Base-by-base conservation (phyloP, 495 filamentous ascomycete species). In the Halenospora varia region DNA sequence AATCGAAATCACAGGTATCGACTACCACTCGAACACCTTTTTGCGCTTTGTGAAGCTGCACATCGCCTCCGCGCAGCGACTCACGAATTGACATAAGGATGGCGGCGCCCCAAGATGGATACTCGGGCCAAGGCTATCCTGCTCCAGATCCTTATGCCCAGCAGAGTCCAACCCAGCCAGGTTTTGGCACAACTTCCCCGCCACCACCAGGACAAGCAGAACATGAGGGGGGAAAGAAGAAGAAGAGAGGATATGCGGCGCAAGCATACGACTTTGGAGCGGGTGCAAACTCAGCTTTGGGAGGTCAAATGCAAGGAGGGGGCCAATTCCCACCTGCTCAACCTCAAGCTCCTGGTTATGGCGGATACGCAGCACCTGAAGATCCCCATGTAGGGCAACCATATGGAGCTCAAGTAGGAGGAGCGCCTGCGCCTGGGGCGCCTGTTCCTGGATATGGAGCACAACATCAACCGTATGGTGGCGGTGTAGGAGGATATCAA, bases 261-360 rank as follows among this genome's bases (percentile, higher is more conserved):
- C 87, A 92, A 69, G 93, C 92, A 4, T 98, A 93, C 70, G 95
- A 96, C 10, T 92, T 97, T 66, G 92, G 88, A 26, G 82, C 82
- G 25, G 94, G 94, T 62, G 89, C 88, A 65, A 98, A 98, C 82
- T 85, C 89, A 51, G 88, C 75, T 15, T 68, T 84, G 44, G 82
- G 80, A 59, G 81, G 78, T 48, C 84, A 87, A 66, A 69, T 68
- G 46, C 71, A 73, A 23, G 79, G 70, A 2, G 80, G 79, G 48
- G 79, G 74, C 55, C 26, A 46, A 48, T 63, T 59, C 29, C 63
- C 42, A 47, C 60, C 67, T 20, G 42, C 60, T 50, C 59, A 57
- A 47, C 45, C 60, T 50, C 59, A 57, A 47, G 53, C 59, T 47
- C 65, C 66, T 11, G 62, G 57, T 23, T 65, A 63, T 61, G 65